phyloP scores from a whole-genome alignment of 148 eudicot genomes.

The Arctostaphylos glauca region DNA sequence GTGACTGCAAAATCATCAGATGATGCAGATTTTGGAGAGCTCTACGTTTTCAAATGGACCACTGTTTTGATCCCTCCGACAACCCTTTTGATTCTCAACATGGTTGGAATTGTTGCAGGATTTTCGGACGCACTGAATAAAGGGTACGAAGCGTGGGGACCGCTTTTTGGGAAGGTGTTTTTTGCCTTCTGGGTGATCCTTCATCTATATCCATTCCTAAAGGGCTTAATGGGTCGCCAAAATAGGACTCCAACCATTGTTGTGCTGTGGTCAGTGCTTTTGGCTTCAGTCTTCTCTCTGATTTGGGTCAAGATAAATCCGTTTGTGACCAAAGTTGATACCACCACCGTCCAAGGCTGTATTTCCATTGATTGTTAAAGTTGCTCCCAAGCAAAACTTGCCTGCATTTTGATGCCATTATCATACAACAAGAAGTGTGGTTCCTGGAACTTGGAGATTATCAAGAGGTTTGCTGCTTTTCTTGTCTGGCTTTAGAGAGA shows the following conservation, averaged over 20 bases:
- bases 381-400: neutral
- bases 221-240: conserved; percentile 97
- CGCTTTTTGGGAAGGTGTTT: conserved; percentile 86
- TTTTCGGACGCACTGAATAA: conserved; percentile 88
- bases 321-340: conserved; percentile 55
- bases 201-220: conserved; percentile 92
- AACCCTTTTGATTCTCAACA: conserved; percentile 70
- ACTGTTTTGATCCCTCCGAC: conserved; percentile 97
- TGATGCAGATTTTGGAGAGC: conserved; percentile 83
- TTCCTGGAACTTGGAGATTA: neutral
- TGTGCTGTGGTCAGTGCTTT: conserved; percentile 80
- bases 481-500: conserved; percentile 12
- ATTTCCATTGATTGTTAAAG: conserved; percentile 78
- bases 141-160: conserved; percentile 96
- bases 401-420: neutral
- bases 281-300: conserved; percentile 98
- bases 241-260: conserved; percentile 96
- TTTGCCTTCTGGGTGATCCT: conserved; percentile 94
- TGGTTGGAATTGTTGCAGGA: conserved; percentile 93
- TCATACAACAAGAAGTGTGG: neutral
- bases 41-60: conserved; percentile 91
- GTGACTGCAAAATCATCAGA: conserved; percentile 88
- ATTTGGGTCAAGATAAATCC: conserved; percentile 98
- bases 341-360: conserved; percentile 54
- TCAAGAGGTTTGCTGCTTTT: conserved; percentile 5